These are phyloP conservation scores for Lentinula edodes DNA, from an alignment of 768 basidiomycete genomes.

Conservation along the genomic window DNA sequence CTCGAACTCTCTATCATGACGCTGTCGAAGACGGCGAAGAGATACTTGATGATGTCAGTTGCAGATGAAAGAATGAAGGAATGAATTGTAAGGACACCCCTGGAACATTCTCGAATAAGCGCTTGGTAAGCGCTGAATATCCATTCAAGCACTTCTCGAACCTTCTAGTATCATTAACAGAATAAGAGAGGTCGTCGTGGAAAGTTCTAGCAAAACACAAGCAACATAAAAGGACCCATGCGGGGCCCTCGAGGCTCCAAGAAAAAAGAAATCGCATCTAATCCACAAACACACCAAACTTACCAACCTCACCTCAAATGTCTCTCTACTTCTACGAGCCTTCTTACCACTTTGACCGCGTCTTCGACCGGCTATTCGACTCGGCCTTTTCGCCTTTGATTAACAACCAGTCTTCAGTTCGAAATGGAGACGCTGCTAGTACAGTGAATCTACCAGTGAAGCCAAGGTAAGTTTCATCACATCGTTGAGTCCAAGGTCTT, in stretches of 20 bases:
- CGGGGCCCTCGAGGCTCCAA: not conserved
- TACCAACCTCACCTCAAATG: not conserved
- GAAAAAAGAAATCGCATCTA: not conserved
- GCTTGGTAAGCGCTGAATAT: not conserved
- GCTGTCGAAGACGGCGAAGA: not conserved
- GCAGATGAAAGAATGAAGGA: not conserved
- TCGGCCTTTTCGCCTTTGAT: conserved; percentile 6
- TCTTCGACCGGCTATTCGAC: conserved; percentile 32
- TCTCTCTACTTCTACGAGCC: conserved; percentile 38
- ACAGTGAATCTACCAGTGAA: conserved; percentile 12
- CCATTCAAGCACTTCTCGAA: not conserved
- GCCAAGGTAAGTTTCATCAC: conserved; percentile 22
- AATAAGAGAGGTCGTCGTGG: not conserved
- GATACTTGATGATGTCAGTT: not conserved
- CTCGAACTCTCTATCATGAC: not conserved
- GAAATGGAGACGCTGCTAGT: not conserved
- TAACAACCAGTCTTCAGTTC: not conserved
- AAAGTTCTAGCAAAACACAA: not conserved
- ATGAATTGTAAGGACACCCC: not conserved
- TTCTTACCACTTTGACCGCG: conserved; percentile 37
- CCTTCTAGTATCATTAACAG: not conserved
- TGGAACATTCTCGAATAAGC: not conserved
- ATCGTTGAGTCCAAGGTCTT: not conserved
- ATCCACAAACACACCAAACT: not conserved
- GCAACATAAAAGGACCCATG: not conserved